Base-by-base conservation (phyloP, 345 rosid genomes). In the Gossypium thurberi region DNA sequence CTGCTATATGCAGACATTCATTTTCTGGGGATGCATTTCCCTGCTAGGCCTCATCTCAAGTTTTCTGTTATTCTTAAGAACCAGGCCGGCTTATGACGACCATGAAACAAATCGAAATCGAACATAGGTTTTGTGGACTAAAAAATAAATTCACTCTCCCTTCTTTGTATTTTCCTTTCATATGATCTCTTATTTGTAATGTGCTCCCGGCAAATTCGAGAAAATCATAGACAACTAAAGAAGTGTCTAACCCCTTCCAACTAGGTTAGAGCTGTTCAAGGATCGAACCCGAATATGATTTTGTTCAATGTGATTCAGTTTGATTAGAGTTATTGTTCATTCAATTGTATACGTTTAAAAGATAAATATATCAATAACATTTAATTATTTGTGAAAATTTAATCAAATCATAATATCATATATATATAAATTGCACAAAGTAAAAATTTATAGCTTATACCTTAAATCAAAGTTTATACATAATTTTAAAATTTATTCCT, bases 21-120 rank as follows among this genome's bases (percentile, higher is more conserved):
- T 81, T 42, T 69, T 64, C 56, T 89, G 89, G 91, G 86, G 84
- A 59, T 81, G 85, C 80, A 81, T 82, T 44, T 81, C 93, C 25
- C 1, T 78, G 40, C 25, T 84, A 9, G 89, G 93, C 42, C 71
- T 87, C 15, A 55, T 78, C n/a, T 80, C 86, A 69, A 78, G 91
- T 79, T 64, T 51, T 23, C 21, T 83, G 70, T 84, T 89, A 43
- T 89, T 83, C 75, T 75, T 81, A 12, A 75, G 93, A 75, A 89
- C 91, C 28, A 75, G 53, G 74, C 84, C 75, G 20, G 91, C 88
- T 10, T 89, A 89, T 42, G 75, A 83, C 65, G 62, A 53, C 14
- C 81, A 83, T 9, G 80, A 87, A 68, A 78, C 80, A 70, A 83
- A 71, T 53, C 76, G 69, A 72, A 78, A 11, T n/a, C 44, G 3